Base-by-base conservation (phyloP, 1,284 basidiomycete genomes). In the Trichosporon sp. region DNA sequence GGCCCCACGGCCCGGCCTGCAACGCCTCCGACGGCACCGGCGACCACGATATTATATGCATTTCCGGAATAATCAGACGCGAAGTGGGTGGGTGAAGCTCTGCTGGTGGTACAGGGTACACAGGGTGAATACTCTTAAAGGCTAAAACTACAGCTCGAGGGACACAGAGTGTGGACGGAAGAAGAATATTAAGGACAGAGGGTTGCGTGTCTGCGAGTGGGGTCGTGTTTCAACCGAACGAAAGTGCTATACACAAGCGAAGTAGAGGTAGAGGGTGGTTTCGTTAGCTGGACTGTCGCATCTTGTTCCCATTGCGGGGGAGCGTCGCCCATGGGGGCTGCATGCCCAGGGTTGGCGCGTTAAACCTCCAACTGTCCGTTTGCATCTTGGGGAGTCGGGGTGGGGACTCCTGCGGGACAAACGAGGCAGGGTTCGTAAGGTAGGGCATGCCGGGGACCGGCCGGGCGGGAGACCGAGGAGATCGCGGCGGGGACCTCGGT, bases 311-410 rank as follows among this genome's bases (percentile, higher is more conserved):
- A 2, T 12, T 19, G 11, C 32, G 32, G 32, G 31, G 59, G 12
- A 35, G 14, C 7, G 59, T 16, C 7, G 59, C 59, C 59, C 59
- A 63, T 12, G 59, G 32, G 4, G 31, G 31, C 12, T 63, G 59
- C 59, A 63, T 32, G 14, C 59, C 59, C 14, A 63, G 32, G 3
- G 59, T 32, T 37, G 59, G 59, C 16, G 59, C 31, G 59, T 63
- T 63, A 63, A 63, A 63, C 59, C 59, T 63, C 59, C 59, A 63
- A 14, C 59, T n/a, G 59, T 63, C 59, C 59, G 31, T 63, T 31
- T 63, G 59, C 59, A 63, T 16, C 59, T 63, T 32, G 3, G 59
- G 59, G 16, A 63, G 59, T 7, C 59, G 59, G 14, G 59, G 59
- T 12, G 59, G 59, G 2, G 59, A 63, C 31, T 63, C 59, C 32